Evolutionary conservation across 345 rosid species (phyloP).

Genomic region (Luvunga scandens): DNA sequence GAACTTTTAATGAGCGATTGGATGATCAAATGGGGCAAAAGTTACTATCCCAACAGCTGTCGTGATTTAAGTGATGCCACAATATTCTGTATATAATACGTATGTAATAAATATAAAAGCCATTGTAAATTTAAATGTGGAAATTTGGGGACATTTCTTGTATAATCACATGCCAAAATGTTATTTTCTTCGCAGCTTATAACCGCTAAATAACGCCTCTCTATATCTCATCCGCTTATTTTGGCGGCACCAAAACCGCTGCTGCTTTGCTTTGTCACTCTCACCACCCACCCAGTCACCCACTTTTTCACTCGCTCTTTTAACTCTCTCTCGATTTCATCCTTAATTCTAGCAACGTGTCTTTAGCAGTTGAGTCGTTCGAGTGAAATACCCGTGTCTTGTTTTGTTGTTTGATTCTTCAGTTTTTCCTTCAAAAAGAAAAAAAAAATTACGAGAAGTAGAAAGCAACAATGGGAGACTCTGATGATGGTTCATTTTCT

Average conservation of each 20-base stretch:
- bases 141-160: not conserved
- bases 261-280: slow-evolving; percentile 1
- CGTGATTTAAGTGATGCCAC: slow-evolving; percentile 4
- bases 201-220: slow-evolving; percentile 55
- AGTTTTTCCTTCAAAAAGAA: not conserved
- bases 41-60: slow-evolving; percentile 2
- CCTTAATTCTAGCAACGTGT: slow-evolving; percentile 27
- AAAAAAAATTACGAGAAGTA: not conserved
- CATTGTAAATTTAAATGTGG: not conserved
- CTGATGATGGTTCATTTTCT: slow-evolving; percentile 26
- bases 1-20: not conserved
- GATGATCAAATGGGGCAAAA: slow-evolving; percentile 6
- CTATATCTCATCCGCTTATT: slow-evolving; percentile 50
- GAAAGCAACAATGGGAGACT: slow-evolving; percentile 33
- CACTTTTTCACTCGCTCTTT: slow-evolving; percentile 4
- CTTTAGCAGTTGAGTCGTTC: slow-evolving; percentile 25
- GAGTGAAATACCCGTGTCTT: slow-evolving; percentile 21
- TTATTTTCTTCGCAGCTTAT: not conserved
- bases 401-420: slow-evolving; percentile 14
- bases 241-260: slow-evolving; percentile 89
- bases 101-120: not conserved
- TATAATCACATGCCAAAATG: not conserved
- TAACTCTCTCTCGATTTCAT: slow-evolving; percentile 18
- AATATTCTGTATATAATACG: not conserved
- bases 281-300: slow-evolving; percentile 5